Conservation (phyloP, 139 green algal species). For the Closterium sp. region DNA sequence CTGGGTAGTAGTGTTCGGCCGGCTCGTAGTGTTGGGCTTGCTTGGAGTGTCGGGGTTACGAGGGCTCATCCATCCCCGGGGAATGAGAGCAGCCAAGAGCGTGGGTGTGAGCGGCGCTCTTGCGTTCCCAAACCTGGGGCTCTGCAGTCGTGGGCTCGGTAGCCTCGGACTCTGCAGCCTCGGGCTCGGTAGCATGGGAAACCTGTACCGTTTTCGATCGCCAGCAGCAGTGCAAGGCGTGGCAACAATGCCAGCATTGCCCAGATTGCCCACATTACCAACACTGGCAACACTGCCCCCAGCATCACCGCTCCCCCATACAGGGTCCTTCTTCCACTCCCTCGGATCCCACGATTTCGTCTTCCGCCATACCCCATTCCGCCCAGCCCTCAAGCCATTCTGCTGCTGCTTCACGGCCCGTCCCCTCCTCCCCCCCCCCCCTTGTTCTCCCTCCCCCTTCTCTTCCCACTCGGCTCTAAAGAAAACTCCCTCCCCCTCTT, state of each 20-base stretch:
- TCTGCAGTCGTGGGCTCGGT: background rate
- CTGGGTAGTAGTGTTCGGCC: no score
- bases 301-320: background rate
- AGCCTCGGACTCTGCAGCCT: background rate
- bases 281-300: background rate
- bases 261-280: background rate
- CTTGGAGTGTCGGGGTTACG: no score
- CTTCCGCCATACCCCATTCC: background rate
- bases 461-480: background rate
- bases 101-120: background rate
- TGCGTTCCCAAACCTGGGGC: background rate
- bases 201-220: background rate
- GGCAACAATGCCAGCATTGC: no score
- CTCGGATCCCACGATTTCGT: background rate
- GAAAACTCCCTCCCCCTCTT: background rate
- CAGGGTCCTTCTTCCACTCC: background rate
- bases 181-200: background rate
- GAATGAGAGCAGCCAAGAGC: background rate
- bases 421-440: background rate
- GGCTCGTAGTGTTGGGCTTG: no score
- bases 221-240: background rate
- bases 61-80: no score
- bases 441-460: background rate
- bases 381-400: background rate
- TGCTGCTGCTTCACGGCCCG: background rate